phyloP scores from a whole-genome alignment of 2,329 filamentous ascomycete species.

The Hypoxylon sp. region DNA sequence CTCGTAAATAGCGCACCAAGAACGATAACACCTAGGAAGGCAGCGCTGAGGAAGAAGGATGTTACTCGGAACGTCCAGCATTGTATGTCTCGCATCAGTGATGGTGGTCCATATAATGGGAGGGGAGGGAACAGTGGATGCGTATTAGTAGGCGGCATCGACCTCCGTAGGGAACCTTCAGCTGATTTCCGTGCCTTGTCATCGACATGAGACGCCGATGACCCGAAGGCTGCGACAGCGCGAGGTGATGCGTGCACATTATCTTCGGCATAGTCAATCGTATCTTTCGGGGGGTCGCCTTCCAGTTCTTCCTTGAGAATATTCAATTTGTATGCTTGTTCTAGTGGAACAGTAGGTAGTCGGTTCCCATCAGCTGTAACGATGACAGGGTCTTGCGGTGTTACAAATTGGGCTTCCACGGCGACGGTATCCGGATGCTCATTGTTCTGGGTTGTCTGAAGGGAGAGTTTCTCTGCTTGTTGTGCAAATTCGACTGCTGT shows the following conservation, averaged over 20 bases:
- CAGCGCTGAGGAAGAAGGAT: slow-evolving; percentile 79
- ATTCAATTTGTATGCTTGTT: slow-evolving; percentile 77
- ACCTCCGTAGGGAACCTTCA: slow-evolving; percentile 55
- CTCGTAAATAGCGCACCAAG: slow-evolving; percentile 76
- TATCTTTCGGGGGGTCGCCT: slow-evolving; percentile 39
- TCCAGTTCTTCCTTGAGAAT: slow-evolving; percentile 61
- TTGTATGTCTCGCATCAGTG: slow-evolving; percentile 69
- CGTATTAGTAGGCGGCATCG: slow-evolving; percentile 72
- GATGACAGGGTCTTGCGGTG: slow-evolving; percentile 76
- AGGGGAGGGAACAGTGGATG: slow-evolving; percentile 86
- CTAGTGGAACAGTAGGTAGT: slow-evolving; percentile 72
- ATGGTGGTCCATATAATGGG: slow-evolving; percentile 81
- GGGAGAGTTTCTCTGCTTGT: slow-evolving; percentile 67
- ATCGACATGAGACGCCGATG: slow-evolving; percentile 43
- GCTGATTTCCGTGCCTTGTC: slow-evolving; percentile 54
- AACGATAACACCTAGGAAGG: slow-evolving; percentile 80
- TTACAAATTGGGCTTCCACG: slow-evolving; percentile 70
- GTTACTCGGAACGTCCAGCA: slow-evolving; percentile 70
- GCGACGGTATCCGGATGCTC: slow-evolving; percentile 57
- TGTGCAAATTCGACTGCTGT: slow-evolving; percentile 65
- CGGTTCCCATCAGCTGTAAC: slow-evolving; percentile 72
- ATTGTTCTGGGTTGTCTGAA: slow-evolving; percentile 46
- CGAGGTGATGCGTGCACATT: slow-evolving; percentile 24
- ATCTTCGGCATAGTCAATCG: slow-evolving; percentile 41
- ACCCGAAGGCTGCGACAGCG: slow-evolving; percentile 31